phyloP scores from a whole-genome alignment of 768 basidiomycete species.

The Suillus clintonianus region DNA sequence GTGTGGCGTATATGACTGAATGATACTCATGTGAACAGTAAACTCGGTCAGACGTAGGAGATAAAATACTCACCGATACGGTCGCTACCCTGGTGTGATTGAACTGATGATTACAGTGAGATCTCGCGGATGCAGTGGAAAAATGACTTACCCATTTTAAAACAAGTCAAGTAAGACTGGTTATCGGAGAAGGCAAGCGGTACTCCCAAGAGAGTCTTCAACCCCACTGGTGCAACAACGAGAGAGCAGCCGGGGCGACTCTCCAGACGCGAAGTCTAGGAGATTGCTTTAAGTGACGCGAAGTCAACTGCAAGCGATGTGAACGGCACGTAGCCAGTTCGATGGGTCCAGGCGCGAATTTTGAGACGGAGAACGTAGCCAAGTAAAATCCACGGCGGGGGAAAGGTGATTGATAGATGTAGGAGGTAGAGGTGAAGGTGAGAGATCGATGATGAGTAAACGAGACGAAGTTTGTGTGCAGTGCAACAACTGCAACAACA shows the following conservation, averaged over 20 bases:
- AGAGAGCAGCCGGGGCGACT: not conserved
- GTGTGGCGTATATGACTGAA: too few relatives aligned
- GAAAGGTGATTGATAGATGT: too few relatives aligned
- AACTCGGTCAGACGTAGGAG: not conserved
- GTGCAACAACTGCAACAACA: too few relatives aligned
- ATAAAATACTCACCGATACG: not conserved
- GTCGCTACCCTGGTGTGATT: too few relatives aligned
- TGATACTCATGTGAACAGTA: too few relatives aligned
- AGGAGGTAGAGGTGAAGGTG: too few relatives aligned
- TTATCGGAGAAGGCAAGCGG: not conserved
- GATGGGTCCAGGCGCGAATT: too few relatives aligned
- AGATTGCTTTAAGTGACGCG: not conserved
- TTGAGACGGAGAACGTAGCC: too few relatives aligned
- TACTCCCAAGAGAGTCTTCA: not conserved
- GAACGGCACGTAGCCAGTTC: not conserved
- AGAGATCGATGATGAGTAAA: not conserved
- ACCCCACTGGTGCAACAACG: not conserved
- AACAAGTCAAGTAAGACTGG: not conserved
- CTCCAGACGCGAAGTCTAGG: constrained; percentile 2
- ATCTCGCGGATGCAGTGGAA: not conserved
- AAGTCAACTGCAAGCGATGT: not conserved
- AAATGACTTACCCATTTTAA: not conserved
- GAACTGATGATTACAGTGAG: too few relatives aligned
- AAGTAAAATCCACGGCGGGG: too few relatives aligned
- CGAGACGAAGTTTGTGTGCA: too few relatives aligned